Percentiles rank a stretch among this genome's conserved stretches.
These are phyloP conservation scores for Lactarius trivialis DNA, from an alignment of 768 basidiomycete genomes.

Conservation along the genomic window DNA sequence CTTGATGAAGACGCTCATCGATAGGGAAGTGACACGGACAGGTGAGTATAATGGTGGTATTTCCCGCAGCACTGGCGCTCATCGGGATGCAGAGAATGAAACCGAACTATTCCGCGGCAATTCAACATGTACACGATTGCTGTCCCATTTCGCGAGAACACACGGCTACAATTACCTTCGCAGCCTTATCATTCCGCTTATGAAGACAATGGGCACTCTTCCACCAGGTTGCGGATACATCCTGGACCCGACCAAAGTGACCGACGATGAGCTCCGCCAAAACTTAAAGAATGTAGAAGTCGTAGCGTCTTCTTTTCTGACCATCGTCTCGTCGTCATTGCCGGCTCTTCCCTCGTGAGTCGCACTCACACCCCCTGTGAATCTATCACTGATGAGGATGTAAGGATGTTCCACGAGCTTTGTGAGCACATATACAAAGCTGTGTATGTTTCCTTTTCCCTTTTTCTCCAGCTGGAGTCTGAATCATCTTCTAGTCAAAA, in stretches of 20 bases:
- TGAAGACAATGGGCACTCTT: constrained; percentile 66
- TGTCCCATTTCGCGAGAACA: constrained; percentile 81
- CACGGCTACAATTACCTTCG: constrained; percentile 92
- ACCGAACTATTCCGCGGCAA: constrained; percentile 82
- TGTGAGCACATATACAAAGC: constrained; percentile 72
- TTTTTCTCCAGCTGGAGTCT: constrained; percentile 12
- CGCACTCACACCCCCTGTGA: neutral
- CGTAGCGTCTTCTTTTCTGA: constrained; percentile 69
- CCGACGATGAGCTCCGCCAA: constrained; percentile 52
- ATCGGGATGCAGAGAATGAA: constrained; percentile 54
- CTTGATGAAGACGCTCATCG: constrained; percentile 78
- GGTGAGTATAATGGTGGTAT: constrained; percentile 38
- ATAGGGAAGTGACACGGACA: constrained; percentile 73
- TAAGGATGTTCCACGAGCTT: constrained; percentile 80
- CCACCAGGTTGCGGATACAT: constrained; percentile 73
- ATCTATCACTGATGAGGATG: constrained; percentile 17
- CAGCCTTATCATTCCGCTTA: constrained; percentile 65
- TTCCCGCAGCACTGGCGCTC: neutral
- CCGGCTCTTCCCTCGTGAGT: constrained; percentile 69
- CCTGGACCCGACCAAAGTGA: constrained; percentile 59
- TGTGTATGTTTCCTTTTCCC: constrained; percentile 48
- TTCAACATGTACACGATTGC: constrained; percentile 77
- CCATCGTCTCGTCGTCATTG: constrained; percentile 65
- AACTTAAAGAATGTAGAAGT: constrained; percentile 68
- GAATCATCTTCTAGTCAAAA: constrained; percentile 39